phyloP scores from a whole-genome alignment of 768 basidiomycete species.

The Austroboletus eburneus region DNA sequence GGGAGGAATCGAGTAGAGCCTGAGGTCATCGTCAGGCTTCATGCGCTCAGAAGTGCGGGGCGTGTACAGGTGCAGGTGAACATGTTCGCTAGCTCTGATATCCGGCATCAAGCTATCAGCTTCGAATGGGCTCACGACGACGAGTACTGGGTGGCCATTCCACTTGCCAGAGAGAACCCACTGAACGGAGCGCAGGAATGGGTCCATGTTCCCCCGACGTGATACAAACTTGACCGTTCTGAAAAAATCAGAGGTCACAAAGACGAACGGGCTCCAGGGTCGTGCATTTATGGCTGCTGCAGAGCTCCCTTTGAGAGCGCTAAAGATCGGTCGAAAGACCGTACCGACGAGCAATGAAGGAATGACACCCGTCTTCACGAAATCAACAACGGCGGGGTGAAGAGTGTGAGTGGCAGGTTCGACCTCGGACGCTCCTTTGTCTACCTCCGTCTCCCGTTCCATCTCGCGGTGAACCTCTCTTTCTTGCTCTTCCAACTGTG shows the following conservation, averaged over 20 bases:
- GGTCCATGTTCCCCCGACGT: not conserved
- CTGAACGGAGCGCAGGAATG: not conserved
- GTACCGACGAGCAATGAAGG: not conserved
- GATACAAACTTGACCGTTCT: not conserved
- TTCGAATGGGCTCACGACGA: not conserved
- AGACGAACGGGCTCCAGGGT: not conserved
- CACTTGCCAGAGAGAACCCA: not conserved
- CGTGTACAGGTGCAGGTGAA: not conserved
- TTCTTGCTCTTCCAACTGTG: conserved; percentile 37
- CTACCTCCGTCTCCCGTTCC: conserved; percentile 25
- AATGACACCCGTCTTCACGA: not conserved
- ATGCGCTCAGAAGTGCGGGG: not conserved
- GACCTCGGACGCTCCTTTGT: not conserved
- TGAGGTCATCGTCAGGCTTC: not conserved
- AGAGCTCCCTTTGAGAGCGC: not conserved
- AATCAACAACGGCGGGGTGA: not conserved
- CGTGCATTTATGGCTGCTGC: not conserved
- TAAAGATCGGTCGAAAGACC: not conserved
- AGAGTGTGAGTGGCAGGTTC: not conserved
- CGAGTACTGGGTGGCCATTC: not conserved
- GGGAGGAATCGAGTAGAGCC: not conserved
- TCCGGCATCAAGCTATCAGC: not conserved
- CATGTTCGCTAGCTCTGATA: not conserved
- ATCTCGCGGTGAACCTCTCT: conserved; percentile 41
- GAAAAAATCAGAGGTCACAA: not conserved